Evolutionary conservation across 345 rosid species (phyloP).

Genomic region (Hypericum androsaemum): DNA sequence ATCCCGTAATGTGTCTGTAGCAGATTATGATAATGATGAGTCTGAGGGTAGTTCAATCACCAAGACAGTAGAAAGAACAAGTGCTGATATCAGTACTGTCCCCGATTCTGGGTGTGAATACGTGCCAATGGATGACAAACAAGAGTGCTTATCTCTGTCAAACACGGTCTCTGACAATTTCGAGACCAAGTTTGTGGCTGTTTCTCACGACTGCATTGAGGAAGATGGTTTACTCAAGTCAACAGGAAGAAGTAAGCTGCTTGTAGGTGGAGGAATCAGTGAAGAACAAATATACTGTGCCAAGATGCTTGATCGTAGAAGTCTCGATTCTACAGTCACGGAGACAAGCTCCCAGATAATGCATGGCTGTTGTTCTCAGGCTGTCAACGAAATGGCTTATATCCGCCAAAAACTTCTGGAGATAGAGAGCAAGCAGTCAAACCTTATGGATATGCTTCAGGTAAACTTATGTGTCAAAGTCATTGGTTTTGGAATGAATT

Average conservation of each 20-base stretch:
- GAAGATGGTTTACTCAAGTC: conserved; percentile 31
- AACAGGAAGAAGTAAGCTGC: conserved; percentile 31
- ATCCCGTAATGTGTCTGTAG: conserved; percentile 26
- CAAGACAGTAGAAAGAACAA: conserved; percentile 41
- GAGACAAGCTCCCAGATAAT: conserved; percentile 41
- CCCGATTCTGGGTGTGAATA: conserved; percentile 45
- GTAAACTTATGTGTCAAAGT: conserved; percentile 19
- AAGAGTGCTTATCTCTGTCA: conserved; percentile 47
- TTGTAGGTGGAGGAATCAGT: conserved; percentile 34
- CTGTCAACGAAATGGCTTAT: conserved; percentile 53
- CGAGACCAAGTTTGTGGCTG: conserved; percentile 40
- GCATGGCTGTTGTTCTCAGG: conserved; percentile 50
- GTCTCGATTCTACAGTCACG: conserved; percentile 68
- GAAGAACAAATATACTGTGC: conserved; percentile 37
- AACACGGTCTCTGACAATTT: conserved; percentile 32
- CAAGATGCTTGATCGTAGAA: conserved; percentile 43
- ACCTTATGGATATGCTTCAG: conserved; percentile 67
- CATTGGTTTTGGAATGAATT: too few relatives aligned
- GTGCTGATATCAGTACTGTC: conserved; percentile 28
- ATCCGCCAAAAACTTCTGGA: conserved; percentile 68
- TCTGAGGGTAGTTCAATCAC: conserved; percentile 71
- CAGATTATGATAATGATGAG: conserved; percentile 55
- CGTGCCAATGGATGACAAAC: conserved; percentile 49
- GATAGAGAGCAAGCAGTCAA: conserved; percentile 67
- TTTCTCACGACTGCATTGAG: conserved; percentile 35